Base-by-base conservation (phyloP, 2,329 filamentous ascomycete species). In the Blastomyces gilchristii region DNA sequence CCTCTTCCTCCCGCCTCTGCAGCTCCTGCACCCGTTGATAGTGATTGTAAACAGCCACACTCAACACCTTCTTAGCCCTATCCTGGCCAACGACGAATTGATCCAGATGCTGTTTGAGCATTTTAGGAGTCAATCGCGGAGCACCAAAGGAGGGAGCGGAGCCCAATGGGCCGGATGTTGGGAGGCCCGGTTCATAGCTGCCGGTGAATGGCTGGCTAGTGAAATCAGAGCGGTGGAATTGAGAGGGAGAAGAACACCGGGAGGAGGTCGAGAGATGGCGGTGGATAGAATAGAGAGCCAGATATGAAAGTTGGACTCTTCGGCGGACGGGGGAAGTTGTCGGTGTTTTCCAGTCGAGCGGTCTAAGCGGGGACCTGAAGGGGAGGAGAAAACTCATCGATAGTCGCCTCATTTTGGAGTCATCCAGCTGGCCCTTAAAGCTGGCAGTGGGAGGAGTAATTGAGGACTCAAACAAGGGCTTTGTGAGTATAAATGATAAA, bases 81-180 rank as follows among this genome's bases (percentile, higher is more conserved):
- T 97, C 91, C 75, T 99, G 94, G 50, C 93, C 94, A 3, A 99
- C 93, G 1, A 99, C 93, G 73, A 95, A 99, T 72, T 94, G 89
- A 73, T 99, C 94, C 41, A 97, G 85, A 70, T 94, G 89, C 71
- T 90, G 86, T 80, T 97, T 97, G 69, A 99, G 81, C 69, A 80
- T 77, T 68, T 81, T 82, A 8, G 85, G 85, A 11, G 85, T 87
- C 61, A 87, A 62, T 60, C 79, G 79, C 41, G 83, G 82, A 39
- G 80, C 80, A 63, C 83, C 84, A 65, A 84, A 81, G 43, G 79
- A 79, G 64, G 82, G 82, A 11, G 83, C 80, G 65, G 81, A 83
- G 47, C 81, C 81, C 62, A 89, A 74, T n/a, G 86, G 86, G 0
- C 86, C 86, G 34, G 80, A 76, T 18, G 85, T 87, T 2, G 84